Conservation (phyloP, 176 grass and related monocot species). For the Tuctoria greenei region DNA sequence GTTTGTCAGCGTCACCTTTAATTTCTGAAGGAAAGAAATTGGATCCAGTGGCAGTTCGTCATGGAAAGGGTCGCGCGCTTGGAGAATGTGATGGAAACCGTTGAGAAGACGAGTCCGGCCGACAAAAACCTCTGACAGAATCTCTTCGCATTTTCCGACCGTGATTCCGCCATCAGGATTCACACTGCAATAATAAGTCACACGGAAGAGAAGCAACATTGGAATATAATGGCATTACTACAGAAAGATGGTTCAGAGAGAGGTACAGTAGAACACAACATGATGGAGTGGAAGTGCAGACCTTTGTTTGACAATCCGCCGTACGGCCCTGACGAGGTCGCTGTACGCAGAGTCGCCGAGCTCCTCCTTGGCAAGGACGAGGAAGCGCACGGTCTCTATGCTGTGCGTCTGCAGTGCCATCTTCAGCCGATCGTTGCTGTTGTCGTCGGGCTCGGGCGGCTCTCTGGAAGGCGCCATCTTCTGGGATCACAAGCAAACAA, state of each 20-base stretch:
- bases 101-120: neutral
- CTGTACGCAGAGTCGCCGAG: conserved; percentile 7
- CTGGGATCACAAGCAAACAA: neutral
- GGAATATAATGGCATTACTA: neutral
- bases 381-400: neutral
- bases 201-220: neutral
- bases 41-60: neutral
- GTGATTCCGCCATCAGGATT: conserved; percentile 34
- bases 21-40: neutral
- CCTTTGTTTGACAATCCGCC: conserved; percentile 13
- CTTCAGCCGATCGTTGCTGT: neutral
- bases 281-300: neutral
- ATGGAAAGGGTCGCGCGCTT: neutral
- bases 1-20: conserved; percentile 28
- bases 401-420: neutral
- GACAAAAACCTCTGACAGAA: conserved; percentile 4
- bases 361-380: conserved; percentile 8
- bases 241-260: neutral
- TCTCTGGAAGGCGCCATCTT: conserved; percentile 8
- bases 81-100: conserved; percentile 13
- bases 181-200: neutral
- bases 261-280: no score
- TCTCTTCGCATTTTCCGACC: neutral
- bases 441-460: neutral
- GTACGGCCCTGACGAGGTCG: neutral